A percentile compares a stretch with the other conserved stretches of the same genome.
Conservation (phyloP, 176 grass and related monocot genomes). For the Triticum timopheevii region DNA sequence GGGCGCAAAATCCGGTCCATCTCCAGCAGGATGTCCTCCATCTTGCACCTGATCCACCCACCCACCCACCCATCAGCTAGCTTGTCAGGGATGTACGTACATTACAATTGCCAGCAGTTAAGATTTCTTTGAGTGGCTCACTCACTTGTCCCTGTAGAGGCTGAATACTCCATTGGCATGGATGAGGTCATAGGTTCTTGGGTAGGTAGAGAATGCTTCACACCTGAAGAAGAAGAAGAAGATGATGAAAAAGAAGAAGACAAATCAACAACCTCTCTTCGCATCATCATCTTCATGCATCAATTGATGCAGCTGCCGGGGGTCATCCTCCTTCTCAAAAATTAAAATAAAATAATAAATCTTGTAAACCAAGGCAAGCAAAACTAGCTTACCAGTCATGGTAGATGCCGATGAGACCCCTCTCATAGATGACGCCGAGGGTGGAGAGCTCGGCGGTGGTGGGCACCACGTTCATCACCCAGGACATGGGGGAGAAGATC, state of each 20-base stretch:
- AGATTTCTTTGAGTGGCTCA: constrained; percentile 6
- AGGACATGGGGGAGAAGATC: constrained; percentile 68
- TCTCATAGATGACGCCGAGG: constrained; percentile 68
- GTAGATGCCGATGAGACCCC: constrained; percentile 90
- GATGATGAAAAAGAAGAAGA: constrained; percentile 27
- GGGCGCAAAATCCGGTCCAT: constrained; percentile 87
- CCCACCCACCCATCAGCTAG: background rate
- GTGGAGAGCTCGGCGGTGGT: constrained; percentile 64
- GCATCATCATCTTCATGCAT: background rate
- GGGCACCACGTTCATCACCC: constrained; percentile 93
- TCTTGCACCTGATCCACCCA: constrained; percentile 60
- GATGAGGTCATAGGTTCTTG: constrained; percentile 94
- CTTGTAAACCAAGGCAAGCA: background rate
- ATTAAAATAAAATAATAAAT: no score
- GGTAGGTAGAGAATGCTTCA: constrained; percentile 94
- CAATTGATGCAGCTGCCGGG: no score
- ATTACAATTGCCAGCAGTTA: background rate
- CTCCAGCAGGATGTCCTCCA: constrained; percentile 91
- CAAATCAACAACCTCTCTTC: background rate
- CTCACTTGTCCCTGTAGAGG: constrained; percentile 74
- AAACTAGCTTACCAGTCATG: constrained; percentile 64
- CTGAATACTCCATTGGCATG: constrained; percentile 76
- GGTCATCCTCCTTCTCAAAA: no score
- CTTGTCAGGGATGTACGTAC: background rate
- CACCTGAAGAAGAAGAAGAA: constrained; percentile 57